Base-by-base conservation (phyloP, 176 grass and related monocot species). In the Miscanthus lutarioriparius region DNA sequence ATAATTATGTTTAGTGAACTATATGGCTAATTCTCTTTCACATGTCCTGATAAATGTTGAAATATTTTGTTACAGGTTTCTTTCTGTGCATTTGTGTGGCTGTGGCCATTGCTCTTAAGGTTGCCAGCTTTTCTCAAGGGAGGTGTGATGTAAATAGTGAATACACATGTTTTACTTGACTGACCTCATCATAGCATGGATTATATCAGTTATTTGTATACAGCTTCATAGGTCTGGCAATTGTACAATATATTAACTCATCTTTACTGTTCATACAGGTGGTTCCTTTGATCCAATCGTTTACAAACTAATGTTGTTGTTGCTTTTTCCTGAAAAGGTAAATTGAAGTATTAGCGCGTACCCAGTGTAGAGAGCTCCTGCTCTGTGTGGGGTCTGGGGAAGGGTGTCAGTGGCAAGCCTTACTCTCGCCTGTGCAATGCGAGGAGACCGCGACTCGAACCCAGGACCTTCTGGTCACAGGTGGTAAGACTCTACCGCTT, bases 21-120 rank as follows among this genome's bases (percentile, higher is more conserved):
- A 1, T 22, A 66, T 44, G 20, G 63, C 66, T 23, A 26, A 19
- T 51, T 83, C 59, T 64, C 33, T 43, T 17, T 4, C 8, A 10
- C 4, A 36, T 74, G 13, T 48, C 2, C 19, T 84, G 48, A 68
- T 77, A 23, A 48, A 64, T 10, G 66, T 72, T 43, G 26, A 61
- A 87, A 70, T 77, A n/a, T 51, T 71, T 77, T 83, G 40, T 64
- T 82, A 15, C 74, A 83, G 80, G 67, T 72, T 77, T 27, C 61
- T 64, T 2, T 8, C 5, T 41, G 33, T 73, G 70, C 41, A 62
- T 62, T 62, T 62, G 58, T 25, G 58, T 10, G 10, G 23, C 1
- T 26, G 7, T 28, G 70, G 11, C 23, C 19, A 0, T 66, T 74
- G 25, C 23, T 74, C 5, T 54, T 16, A 39, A 43, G 20, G 77